These are phyloP conservation scores for Dendrobium officinale DNA, from an alignment of 106 monocot species.

Conservation along the genomic window DNA sequence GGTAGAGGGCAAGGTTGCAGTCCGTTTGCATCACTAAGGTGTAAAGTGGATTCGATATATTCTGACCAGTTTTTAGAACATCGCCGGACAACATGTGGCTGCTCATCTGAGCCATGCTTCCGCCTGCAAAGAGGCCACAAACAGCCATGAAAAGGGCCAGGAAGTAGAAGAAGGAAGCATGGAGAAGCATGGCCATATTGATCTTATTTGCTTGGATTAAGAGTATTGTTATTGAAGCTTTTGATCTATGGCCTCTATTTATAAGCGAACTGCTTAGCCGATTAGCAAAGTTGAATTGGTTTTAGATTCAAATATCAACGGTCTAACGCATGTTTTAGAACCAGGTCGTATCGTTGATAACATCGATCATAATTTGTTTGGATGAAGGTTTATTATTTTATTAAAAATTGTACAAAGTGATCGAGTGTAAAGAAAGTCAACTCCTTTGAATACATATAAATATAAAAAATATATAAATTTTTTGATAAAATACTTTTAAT, in stretches of 20 bases:
- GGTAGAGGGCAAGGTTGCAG: neutral
- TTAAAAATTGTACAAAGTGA: no score
- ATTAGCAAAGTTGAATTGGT: no score
- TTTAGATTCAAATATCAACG: no score
- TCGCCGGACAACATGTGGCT: neutral
- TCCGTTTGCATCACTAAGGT: neutral
- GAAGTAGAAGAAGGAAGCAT: neutral
- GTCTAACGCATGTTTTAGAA: no score
- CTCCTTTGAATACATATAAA: no score
- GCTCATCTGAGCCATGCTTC: neutral
- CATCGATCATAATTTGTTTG: no score
- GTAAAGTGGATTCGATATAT: neutral
- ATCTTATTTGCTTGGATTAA: neutral
- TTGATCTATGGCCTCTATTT: neutral
- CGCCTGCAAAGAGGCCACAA: neutral
- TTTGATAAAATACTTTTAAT: no score
- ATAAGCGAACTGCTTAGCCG: neutral
- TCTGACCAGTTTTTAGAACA: neutral
- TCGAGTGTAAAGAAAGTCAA: no score
- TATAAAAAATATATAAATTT: no score
- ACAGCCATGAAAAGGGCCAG: neutral
- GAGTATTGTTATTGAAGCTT: neutral
- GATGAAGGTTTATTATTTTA: no score
- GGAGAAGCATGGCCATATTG: neutral
- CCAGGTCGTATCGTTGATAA: no score